A percentile compares a stretch with the other conserved stretches of the same genome.
These are phyloP conservation scores for Penicillium palitans DNA, from an alignment of 2,329 filamentous ascomycete species.

Conservation along the genomic window DNA sequence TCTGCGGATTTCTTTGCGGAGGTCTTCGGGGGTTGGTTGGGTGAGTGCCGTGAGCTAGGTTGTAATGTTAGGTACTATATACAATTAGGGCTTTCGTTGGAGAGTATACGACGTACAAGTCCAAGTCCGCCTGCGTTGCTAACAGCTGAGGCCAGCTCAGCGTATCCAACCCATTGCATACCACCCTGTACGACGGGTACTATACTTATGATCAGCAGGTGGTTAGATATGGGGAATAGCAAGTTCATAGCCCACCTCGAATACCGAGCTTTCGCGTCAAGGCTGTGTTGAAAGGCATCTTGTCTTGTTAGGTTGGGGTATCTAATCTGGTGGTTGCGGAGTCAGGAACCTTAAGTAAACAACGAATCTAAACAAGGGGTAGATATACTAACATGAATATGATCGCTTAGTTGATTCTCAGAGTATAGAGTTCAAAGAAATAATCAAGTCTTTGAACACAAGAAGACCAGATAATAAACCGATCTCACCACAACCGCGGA, in stretches of 20 bases:
- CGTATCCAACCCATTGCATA: slow-evolving; percentile 59
- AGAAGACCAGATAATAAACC: slow-evolving; percentile 7
- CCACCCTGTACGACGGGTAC: slow-evolving; percentile 53
- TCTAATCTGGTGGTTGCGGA: slow-evolving; percentile 10
- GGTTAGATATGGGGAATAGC: background rate
- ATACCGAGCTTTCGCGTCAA: slow-evolving; percentile 62
- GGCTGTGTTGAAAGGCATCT: slow-evolving; percentile 65
- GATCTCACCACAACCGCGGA: slow-evolving; percentile 24
- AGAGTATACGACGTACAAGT: slow-evolving; percentile 42
- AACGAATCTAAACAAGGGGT: background rate
- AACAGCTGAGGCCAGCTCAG: slow-evolving; percentile 55
- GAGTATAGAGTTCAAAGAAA: background rate
- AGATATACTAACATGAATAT: background rate
- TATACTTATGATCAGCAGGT: slow-evolving; percentile 22
- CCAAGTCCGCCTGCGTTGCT: slow-evolving; percentile 56
- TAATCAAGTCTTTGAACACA: slow-evolving; percentile 1
- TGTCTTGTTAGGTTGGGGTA: slow-evolving; percentile 35
- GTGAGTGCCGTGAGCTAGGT: slow-evolving; percentile 64
- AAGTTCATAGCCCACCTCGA: slow-evolving; percentile 32
- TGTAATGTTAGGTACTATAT: background rate
- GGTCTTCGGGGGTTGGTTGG: slow-evolving; percentile 85
- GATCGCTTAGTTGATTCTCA: background rate
- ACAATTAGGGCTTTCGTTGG: background rate
- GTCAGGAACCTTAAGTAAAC: slow-evolving; percentile 6
- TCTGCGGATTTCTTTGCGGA: slow-evolving; percentile 88